Evolutionary conservation across 352 stramenopile species (phyloP), one percentile per base, ranked within the genome.

Genomic region (Pythium oligandrum): DNA sequence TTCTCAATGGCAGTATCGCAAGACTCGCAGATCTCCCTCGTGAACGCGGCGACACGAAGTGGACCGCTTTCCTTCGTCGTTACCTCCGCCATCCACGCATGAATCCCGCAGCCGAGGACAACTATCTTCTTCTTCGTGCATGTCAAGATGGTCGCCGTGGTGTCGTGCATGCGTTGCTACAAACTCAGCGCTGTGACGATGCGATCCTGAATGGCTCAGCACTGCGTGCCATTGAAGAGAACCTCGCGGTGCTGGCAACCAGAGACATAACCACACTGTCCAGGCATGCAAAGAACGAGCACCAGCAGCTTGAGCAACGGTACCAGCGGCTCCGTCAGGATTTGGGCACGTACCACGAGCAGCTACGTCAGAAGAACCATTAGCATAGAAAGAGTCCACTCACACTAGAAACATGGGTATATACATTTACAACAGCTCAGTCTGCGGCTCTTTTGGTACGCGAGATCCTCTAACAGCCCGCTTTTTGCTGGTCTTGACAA

Each of bases 401-500:
- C 17, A 26, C 17, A 26, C 17, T 26, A 26, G 17, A 26, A 26
- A 26, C 17, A 26, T 26, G 17, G 17, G 17, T 26, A 26, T 26
- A 26, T 26, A 26, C 17, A 26, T 26, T 26, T 26, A 26, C 17
- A 26, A 26, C 17, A 26, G 17, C 17, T 26, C 17, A 26, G 17
- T 26, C 17, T 26, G 17, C 17, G 17, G 17, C 17, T 43, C 36
- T 35, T 35, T 50, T 12, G 40, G 38, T 11, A 51, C 33, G 17
- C 45, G 49, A 4, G 53, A 36, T 36, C 61, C 58, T 8, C 57
- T 43, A 38, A 66, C 54, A 7, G 38, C 48, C 36, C 62, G 53
- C 43, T 57, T 58, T 53, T 62, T 62, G 11, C 59, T 53, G 38
- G 51, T 46, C 32, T 53, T 61, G 34, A 44, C 53, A 35, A 62